Base-by-base conservation (phyloP, 2,329 filamentous ascomycete genomes). In the Leptographium radiaticola region DNA sequence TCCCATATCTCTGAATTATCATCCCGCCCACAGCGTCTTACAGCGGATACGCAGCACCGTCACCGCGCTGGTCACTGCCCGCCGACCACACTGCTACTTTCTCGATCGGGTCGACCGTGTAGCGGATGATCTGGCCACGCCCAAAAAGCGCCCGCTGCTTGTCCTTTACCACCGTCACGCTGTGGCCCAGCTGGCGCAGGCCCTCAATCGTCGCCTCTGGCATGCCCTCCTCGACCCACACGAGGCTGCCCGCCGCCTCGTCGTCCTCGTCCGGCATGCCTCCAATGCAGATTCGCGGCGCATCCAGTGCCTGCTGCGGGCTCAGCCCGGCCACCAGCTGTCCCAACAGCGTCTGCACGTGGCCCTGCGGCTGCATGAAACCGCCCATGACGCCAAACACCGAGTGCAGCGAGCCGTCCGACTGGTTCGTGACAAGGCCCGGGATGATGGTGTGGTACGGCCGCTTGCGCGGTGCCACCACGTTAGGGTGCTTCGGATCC, bases 361-460 rank as follows among this genome's bases (percentile, higher is more conserved):
- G 93, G 25, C 91, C 93, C 68, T 97, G 93, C 0, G 93, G 93
- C 70, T 98, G 93, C 87, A 97, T 97, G 70, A 94, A 97, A 2
- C 89, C 91, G 52, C 93, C 93, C 93, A 97, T 97, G 56, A 97
- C 91, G 52, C 93, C 93, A 63, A 91, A 96, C 0, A 95, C 86
- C 5, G 81, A 86, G 67, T 95, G 87, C 54, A 97, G 70, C 49
- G 79, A 83, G 31, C 80, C 80, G 61, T 94, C 89, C 6, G 72
- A 70, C 18, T 80, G 66, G 60, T 93, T 89, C 0, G 93, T 97
- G 18, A 91, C 81, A 67, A 97, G 77, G 0, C 87, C 91, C 0
- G 93, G 91, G 62, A 98, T 98, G 67, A 98, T 97, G 53, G 93
- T 98, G 68, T 97, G 93, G 69, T 97, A 98, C 0, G 93, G 93